Conservation (phyloP, 2,329 filamentous ascomycete genomes). For the Pseudogymnoascus sp. region DNA sequence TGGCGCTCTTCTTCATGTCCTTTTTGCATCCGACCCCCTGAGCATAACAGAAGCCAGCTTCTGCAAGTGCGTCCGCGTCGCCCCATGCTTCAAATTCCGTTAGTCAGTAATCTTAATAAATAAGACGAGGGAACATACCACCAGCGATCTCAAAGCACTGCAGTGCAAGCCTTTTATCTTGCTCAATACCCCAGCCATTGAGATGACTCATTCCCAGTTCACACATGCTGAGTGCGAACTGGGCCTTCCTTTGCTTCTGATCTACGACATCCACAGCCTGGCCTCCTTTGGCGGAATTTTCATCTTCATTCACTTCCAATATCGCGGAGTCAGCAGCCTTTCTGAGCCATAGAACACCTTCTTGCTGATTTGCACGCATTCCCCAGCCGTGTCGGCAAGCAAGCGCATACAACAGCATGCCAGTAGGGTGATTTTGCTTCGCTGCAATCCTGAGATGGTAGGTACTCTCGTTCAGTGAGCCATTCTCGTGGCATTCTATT, state of each 20-base stretch:
- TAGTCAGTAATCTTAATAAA: constrained; percentile 13
- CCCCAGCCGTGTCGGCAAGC: constrained; percentile 97
- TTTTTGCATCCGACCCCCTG: constrained; percentile 93
- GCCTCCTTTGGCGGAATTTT: constrained; percentile 54
- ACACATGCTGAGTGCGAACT: constrained; percentile 92
- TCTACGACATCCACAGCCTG: constrained; percentile 58
- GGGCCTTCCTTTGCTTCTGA: constrained; percentile 75
- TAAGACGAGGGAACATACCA: constrained; percentile 41
- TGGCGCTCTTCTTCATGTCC: constrained; percentile 87
- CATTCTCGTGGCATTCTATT: constrained; percentile 81
- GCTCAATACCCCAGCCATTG: constrained; percentile 95
- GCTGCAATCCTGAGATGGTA: constrained; percentile 91
- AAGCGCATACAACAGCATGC: constrained; percentile 91
- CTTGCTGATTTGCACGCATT: constrained; percentile 82
- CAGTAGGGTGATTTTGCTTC: constrained; percentile 75
- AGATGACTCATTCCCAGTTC: constrained; percentile 94
- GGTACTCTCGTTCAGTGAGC: constrained; percentile 83
- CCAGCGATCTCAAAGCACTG: constrained; percentile 95
- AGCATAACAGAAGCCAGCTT: constrained; percentile 93
- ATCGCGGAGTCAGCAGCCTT: constrained; percentile 81
- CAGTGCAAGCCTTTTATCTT: constrained; percentile 79
- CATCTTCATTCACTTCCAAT: constrained; percentile 74
- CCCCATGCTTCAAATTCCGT: constrained; percentile 59
- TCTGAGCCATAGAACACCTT: constrained; percentile 85
- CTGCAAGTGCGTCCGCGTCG: constrained; percentile 85